Percentiles rank a stretch among this genome's conserved stretches.
phyloP scores from a whole-genome alignment of 345 rosid genomes.

The Acer saccharum region DNA sequence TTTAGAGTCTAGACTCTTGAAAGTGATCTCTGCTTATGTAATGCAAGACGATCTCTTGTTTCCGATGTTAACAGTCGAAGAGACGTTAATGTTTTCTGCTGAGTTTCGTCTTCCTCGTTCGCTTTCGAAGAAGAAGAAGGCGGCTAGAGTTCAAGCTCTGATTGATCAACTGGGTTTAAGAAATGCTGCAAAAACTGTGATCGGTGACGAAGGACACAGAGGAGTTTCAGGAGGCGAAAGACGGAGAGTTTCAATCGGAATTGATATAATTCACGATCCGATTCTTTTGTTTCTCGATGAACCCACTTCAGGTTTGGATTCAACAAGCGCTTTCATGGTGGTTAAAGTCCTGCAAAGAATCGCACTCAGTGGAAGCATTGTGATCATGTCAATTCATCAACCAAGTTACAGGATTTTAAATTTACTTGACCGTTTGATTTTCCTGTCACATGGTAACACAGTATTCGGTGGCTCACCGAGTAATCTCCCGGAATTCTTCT shows the following conservation, averaged over 20 bases:
- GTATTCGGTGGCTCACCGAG: slow-evolving; percentile 73
- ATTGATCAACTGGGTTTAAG: slow-evolving; percentile 84
- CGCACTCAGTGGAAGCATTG: slow-evolving; percentile 88
- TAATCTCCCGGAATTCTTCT: slow-evolving; percentile 60
- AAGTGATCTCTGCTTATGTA: slow-evolving; percentile 90
- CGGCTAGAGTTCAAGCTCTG: slow-evolving; percentile 76
- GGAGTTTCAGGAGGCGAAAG: slow-evolving; percentile 96
- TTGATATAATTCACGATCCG: slow-evolving; percentile 80
- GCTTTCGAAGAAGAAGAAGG: slow-evolving; percentile 69
- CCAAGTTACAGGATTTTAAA: slow-evolving; percentile 88
- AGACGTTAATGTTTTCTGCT: slow-evolving; percentile 90
- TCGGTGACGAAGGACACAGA: slow-evolving; percentile 94
- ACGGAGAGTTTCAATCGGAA: slow-evolving; percentile 85
- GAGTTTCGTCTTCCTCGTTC: slow-evolving; percentile 94
- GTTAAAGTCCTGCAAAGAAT: slow-evolving; percentile 87
- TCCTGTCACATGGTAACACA: slow-evolving; percentile 78
- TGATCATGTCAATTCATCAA: slow-evolving; percentile 92
- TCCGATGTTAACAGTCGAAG: slow-evolving; percentile 93
- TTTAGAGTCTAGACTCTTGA: slow-evolving; percentile 69
- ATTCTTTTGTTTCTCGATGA: slow-evolving; percentile 87
- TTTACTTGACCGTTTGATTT: slow-evolving; percentile 69
- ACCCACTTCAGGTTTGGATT: slow-evolving; percentile 94
- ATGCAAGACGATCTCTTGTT: slow-evolving; percentile 95
- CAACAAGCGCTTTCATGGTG: slow-evolving; percentile 94
- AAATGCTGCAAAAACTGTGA: slow-evolving; percentile 78